Evolutionary conservation across 2,329 filamentous ascomycete species (phyloP).

Genomic region (Verticillium nonalfalfae): DNA sequence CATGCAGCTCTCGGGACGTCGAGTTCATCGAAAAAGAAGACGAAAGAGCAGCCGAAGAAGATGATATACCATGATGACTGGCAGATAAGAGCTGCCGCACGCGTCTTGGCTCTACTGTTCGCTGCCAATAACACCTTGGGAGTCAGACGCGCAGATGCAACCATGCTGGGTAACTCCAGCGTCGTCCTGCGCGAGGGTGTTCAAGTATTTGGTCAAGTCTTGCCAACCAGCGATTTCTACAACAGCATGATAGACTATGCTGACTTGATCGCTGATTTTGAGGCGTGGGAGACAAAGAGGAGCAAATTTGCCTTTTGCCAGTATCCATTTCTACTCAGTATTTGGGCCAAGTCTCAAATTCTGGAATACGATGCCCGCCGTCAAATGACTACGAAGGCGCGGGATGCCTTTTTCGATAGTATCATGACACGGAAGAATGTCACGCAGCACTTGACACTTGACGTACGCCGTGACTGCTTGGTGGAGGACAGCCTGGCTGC

Average conservation of each 20-base stretch:
- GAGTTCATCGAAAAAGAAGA: conserved; percentile 42
- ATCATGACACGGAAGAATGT: conserved; percentile 70
- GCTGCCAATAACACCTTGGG: conserved; percentile 63
- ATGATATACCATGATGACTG: conserved; percentile 75
- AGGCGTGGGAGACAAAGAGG: conserved; percentile 73
- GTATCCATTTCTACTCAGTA: conserved; percentile 85
- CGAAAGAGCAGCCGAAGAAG: conserved; percentile 47
- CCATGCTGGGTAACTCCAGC: conserved; percentile 14
- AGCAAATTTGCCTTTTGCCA: conserved; percentile 83
- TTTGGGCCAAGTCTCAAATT: conserved; percentile 88
- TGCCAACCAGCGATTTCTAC: conserved; percentile 83
- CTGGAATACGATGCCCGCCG: conserved; percentile 81
- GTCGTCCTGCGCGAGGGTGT: conserved; percentile 29
- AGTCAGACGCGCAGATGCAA: conserved; percentile 25
- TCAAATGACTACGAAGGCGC: conserved; percentile 83
- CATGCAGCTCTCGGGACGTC: conserved; percentile 66
- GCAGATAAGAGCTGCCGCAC: conserved; percentile 78
- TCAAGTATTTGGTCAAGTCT: conserved; percentile 53
- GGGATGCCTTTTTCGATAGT: conserved; percentile 86
- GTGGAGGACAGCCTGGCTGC: conserved; percentile 82
- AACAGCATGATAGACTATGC: conserved; percentile 79
- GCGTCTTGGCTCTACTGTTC: conserved; percentile 75
- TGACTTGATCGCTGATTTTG: conserved; percentile 82
- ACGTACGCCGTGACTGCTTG: conserved; percentile 75
- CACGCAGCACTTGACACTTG: conserved; percentile 71